Evolutionary conservation across 192 early-diverging fungal genomes (phyloP), one percentile per base, ranked within the genome.

Genomic region (Backusella mclennaniae): DNA sequence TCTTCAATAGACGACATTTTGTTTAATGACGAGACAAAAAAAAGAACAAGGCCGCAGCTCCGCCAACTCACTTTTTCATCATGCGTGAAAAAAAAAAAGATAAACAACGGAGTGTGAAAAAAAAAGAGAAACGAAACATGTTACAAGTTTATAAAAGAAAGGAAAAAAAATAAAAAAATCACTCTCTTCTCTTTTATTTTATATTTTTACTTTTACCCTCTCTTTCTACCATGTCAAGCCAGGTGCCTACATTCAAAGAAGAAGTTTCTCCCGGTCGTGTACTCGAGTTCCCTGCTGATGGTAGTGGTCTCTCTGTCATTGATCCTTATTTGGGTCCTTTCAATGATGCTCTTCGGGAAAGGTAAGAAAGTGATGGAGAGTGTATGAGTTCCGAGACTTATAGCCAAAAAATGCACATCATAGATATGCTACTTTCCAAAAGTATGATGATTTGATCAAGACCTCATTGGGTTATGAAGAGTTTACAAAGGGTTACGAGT

Each of bases 321-420:
- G 96, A 97, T 86, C 91, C 92, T 29, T 97, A 93, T 85, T 89
- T 97, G 26, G 82, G 84, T 68, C 92, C 93, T 35, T 93, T 91
- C 79, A 85, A 82, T 35, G 84, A 77, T 35, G 88, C 88, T 42
- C 81, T 97, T 49, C 79, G 80, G 39, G 42, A 89, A 71, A 86
- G 92, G 91, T 92, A 84, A 23, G 19, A 29, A 35, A n/a, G 17
- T 11, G 2, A 33, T 33, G 33, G 33, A 33, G 33, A 33, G 33
- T 0, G 26, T 26, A 26, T 26, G 26, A 26, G 26, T 26, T 26
- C 33, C 33, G 33, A 33, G 33, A 66, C 63, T 29, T 23, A 59
- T 26, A 26, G 26, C 26, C 26, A 26, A 26, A 3, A 2, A 26
- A 59, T 2, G 3, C 26, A n/a, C 17, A 17, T 42, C 5, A 68